Conservation (phyloP, 306 rosid genomes). For the Ceratonia siliqua region DNA sequence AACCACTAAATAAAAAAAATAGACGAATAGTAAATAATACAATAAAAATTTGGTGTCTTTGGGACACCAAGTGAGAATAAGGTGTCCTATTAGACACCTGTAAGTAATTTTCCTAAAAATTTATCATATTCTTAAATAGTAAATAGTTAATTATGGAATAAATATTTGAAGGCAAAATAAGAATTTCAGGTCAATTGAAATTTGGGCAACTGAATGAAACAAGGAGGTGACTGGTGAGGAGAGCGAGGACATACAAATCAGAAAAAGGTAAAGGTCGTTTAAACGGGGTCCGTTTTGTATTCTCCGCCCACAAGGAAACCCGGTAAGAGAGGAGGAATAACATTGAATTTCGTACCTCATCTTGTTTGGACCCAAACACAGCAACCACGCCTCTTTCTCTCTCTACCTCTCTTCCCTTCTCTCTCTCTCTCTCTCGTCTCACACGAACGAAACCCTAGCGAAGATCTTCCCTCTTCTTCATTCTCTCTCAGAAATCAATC, state of each 20-base stretch:
- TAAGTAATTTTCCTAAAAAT: too few relatives aligned
- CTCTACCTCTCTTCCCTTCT: not conserved
- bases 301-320: slow-evolving; percentile 28
- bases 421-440: not conserved
- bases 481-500: slow-evolving; percentile 9
- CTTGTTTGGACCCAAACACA: slow-evolving; percentile 26
- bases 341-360: slow-evolving; percentile 29
- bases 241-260: not conserved
- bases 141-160: not conserved
- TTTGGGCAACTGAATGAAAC: not conserved
- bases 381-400: slow-evolving; percentile 16
- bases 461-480: slow-evolving; percentile 8
- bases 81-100: too few relatives aligned
- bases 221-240: not conserved
- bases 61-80: too few relatives aligned
- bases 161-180: not conserved
- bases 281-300: slow-evolving; percentile 46
- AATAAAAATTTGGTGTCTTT: too few relatives aligned
- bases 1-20: too few relatives aligned
- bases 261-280: not conserved
- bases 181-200: not conserved
- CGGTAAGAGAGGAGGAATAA: not conserved
- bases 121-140: too few relatives aligned
- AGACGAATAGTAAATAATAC: too few relatives aligned
- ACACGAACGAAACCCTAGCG: slow-evolving; percentile 54